Evolutionary conservation across 73 alveolate genomes (phyloP).

Genomic region (Tetrahymena thermophila): DNA sequence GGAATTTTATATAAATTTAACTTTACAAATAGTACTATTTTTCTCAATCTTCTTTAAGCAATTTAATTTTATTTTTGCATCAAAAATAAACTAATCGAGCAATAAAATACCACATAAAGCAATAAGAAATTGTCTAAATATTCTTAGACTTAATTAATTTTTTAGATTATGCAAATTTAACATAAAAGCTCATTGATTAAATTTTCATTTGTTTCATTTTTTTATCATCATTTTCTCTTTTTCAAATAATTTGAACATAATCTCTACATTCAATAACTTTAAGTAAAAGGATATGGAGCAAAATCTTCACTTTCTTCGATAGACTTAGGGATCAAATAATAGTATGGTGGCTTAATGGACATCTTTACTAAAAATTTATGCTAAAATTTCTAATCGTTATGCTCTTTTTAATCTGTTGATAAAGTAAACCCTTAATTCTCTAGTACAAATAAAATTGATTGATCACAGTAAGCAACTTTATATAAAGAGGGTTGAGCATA

Average conservation of each 20-base stretch:
- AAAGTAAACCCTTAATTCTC: background rate
- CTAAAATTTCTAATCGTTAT: background rate
- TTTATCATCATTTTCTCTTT: no score
- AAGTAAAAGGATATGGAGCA: background rate
- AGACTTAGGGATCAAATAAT: background rate
- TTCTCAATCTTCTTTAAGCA: no score
- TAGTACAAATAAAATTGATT: background rate
- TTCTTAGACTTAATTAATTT: no score
- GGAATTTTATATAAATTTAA: no score
- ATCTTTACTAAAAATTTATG: background rate
- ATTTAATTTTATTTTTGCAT: no score
- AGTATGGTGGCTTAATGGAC: background rate
- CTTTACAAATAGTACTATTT: no score
- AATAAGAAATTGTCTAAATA: no score
- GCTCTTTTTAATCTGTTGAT: background rate
- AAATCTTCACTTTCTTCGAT: background rate
- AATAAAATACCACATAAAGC: no score
- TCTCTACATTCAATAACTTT: background rate
- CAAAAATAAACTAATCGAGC: no score
- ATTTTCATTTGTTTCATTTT: no score
- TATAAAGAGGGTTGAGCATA: background rate
- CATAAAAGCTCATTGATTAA: no score
- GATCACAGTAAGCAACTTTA: background rate
- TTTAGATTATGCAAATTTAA: no score
- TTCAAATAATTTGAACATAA: background rate